A percentile compares a stretch with the other conserved stretches of the same genome.
Evolutionary conservation across 192 early-diverging fungal genomes (phyloP).

Genomic region (Coemansia javaensis): DNA sequence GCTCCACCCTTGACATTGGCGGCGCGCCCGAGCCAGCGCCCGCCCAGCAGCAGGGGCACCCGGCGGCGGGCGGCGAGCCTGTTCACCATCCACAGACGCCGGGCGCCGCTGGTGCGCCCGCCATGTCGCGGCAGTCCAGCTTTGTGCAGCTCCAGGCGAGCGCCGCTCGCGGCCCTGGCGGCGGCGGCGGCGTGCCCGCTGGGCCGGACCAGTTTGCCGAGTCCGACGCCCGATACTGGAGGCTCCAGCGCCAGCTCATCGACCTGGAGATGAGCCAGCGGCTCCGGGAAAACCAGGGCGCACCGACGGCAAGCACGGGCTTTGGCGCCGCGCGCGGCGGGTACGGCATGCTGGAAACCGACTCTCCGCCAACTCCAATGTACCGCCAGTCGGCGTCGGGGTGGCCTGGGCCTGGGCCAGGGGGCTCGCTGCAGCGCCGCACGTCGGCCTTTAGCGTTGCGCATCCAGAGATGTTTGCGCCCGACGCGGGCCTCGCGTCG

Average conservation of each 20-base stretch:
- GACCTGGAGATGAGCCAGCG: slow-evolving; percentile 46
- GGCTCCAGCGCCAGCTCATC: slow-evolving; percentile 48
- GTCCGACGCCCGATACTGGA: slow-evolving; percentile 47
- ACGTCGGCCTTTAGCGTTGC: slow-evolving; percentile 47
- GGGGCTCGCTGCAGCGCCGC: slow-evolving; percentile 14
- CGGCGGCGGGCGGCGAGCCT: no score
- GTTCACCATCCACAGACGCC: no score
- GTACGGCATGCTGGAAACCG: slow-evolving; percentile 13
- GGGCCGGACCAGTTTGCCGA: slow-evolving; percentile 41
- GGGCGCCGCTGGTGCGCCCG: slow-evolving; percentile 14
- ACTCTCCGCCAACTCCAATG: slow-evolving; percentile 41
- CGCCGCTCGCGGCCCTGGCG: slow-evolving; percentile 10
- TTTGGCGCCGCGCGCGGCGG: not conserved
- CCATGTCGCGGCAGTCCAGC: slow-evolving; percentile 40
- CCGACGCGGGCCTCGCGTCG: not conserved
- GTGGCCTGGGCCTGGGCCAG: slow-evolving; percentile 1
- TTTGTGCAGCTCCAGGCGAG: slow-evolving; percentile 38
- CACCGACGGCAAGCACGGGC: not conserved
- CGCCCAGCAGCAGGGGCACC: not conserved
- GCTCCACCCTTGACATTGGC: slow-evolving; percentile 46
- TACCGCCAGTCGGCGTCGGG: slow-evolving; percentile 1
- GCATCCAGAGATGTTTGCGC: slow-evolving; percentile 8
- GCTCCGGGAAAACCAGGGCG: slow-evolving; percentile 1
- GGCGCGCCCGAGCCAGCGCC: slow-evolving; percentile 10
- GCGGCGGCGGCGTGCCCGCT: not conserved